Evolutionary conservation across 116 monocot species (phyloP).

Genomic region (Papilionanthe hybrid): DNA sequence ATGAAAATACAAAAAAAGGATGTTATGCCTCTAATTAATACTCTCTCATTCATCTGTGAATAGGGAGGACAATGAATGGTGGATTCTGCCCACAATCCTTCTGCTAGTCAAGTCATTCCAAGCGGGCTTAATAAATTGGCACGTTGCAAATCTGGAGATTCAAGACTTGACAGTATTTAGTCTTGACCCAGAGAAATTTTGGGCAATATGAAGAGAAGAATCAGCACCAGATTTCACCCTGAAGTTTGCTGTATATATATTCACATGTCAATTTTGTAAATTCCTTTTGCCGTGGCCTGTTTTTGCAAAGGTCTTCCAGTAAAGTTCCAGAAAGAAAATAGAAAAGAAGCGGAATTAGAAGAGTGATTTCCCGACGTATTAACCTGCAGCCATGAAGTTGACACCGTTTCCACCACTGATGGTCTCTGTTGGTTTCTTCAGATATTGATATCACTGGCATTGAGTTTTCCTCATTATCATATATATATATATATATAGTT

Average conservation of each 20-base stretch:
- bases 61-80: conserved; percentile 77
- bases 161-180: conserved; percentile 55
- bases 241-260: background rate
- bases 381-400: background rate
- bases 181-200: conserved; percentile 58
- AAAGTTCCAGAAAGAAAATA: background rate
- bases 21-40: too few relatives aligned
- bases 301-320: background rate
- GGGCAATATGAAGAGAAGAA: conserved; percentile 24
- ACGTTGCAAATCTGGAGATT: conserved; percentile 79
- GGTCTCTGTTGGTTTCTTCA: background rate
- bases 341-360: background rate
- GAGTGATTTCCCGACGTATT: background rate
- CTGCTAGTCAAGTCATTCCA: conserved; percentile 58
- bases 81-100: conserved; percentile 63
- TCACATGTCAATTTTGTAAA: background rate
- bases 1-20: too few relatives aligned
- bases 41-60: background rate
- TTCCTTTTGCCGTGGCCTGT: background rate
- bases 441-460: background rate
- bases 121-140: conserved; percentile 59
- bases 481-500: too few relatives aligned
- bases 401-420: background rate
- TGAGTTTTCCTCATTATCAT: background rate
- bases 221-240: background rate